These are phyloP conservation scores for Lignosus rhinocerotis DNA, from an alignment of 1,284 basidiomycete genomes.

Conservation along the genomic window DNA sequence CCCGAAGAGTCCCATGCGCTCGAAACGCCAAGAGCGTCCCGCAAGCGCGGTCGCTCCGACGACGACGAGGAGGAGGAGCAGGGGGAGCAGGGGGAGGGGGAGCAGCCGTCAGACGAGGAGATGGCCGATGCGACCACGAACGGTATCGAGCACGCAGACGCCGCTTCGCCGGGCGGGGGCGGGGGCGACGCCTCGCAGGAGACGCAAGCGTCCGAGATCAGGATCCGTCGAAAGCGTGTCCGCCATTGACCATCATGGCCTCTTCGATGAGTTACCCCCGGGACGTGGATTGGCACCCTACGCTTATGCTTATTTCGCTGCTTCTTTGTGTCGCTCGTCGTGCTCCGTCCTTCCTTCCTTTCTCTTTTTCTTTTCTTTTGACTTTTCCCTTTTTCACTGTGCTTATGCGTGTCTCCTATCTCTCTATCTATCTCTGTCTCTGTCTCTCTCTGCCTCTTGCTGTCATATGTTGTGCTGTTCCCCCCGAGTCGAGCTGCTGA, in stretches of 20 bases:
- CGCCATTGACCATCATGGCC: constrained; percentile 19
- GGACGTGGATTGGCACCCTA: neutral
- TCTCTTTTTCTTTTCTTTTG: neutral
- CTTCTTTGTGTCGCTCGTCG: neutral
- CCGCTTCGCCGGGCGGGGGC: constrained; percentile 1
- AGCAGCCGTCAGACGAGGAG: constrained; percentile 15
- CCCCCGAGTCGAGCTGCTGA: constrained; percentile 3
- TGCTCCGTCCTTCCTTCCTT: neutral
- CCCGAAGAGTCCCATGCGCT: constrained; percentile 17
- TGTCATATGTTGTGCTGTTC: constrained; percentile 10
- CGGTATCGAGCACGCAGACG: constrained; percentile 11
- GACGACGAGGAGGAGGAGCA: constrained; percentile 23
- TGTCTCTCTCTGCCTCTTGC: neutral
- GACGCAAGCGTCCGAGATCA: constrained; percentile 20
- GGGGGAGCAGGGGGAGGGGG: too few relatives aligned
- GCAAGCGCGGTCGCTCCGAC: constrained; percentile 28
- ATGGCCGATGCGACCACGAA: constrained; percentile 11
- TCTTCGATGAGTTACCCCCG: too few relatives aligned
- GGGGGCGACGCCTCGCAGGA: constrained; percentile 11
- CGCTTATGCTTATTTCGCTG: neutral
- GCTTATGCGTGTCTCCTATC: neutral
- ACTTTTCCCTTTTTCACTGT: neutral
- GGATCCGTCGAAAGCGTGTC: constrained; percentile 26
- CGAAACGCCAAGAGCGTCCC: constrained; percentile 28
- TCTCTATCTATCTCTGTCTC: neutral